Base-by-base conservation (phyloP, 2,329 filamentous ascomycete species). In the Juglanconis oblonga region DNA sequence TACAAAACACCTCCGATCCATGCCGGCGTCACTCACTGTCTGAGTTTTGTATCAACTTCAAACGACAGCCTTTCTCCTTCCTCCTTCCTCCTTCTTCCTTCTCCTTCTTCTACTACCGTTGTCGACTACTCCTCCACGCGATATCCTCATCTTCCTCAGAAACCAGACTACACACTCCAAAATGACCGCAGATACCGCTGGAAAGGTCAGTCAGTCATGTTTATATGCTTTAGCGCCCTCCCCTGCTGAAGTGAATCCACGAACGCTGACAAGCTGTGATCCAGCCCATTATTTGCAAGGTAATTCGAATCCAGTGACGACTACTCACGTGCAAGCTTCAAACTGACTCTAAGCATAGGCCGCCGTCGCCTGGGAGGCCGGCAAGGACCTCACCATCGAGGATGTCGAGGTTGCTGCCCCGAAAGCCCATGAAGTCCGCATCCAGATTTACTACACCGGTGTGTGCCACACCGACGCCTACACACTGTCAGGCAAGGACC, bases 401-500 rank as follows among this genome's bases (percentile, higher is more conserved):
- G 91, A 96, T 68, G 83, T 99, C 70, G 93, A 98, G 79, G 95
- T 99, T 67, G 86, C 83, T 57, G 90, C 94, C 64, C 95, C 95
- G 61, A 87, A 83, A 77, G 93, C 94, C 64, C 86, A 96, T 79
- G 95, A 99, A 81, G 95, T 99, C 73, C 91, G 95, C 70, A 97
- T 99, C 73, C 81, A 98, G 82, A 91, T 98, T 75, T 89, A 94
- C 83, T 96, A 97, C 83, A 99, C 95, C 56, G 95, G 95, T 78
- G 95, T 99, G 74, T 99, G 95, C 83, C 95, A 98, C 81, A 99
- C 94, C 74, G 69, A 96, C 82, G 92, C 95, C 72, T 97, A 97
- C 84, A 96, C 91, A 58, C 86, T 96, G 65, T 96, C 91, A 57
- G 95, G 95, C 67, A 98, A 97, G 81, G 95, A 99, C 72, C 94